phyloP scores from a whole-genome alignment of 2,329 filamentous ascomycete genomes.

The Zasmidium angulare region DNA sequence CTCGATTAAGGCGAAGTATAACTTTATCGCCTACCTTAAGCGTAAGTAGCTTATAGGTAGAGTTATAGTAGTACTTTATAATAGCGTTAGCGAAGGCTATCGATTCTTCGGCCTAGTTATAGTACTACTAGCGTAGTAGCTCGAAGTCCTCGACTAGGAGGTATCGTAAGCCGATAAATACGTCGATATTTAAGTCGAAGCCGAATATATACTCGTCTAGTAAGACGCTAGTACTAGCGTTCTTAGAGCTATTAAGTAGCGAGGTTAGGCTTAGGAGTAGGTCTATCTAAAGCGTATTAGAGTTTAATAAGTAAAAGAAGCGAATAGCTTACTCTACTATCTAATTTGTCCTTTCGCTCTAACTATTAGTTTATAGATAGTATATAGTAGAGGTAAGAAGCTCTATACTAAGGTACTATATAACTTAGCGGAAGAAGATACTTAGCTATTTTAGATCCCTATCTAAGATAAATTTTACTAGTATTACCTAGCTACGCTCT shows the following conservation, averaged over 20 bases:
- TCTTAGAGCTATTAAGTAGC: conserved; percentile 4
- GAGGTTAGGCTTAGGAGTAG: neutral
- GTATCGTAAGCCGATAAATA: neutral
- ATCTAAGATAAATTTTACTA: neutral
- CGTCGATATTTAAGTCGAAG: conserved; percentile 3
- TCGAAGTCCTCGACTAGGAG: neutral
- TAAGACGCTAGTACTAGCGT: neutral
- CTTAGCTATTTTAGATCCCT: conserved; percentile 3
- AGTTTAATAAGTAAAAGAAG: no score
- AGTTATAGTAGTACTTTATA: conserved; percentile 2
- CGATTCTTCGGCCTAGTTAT: neutral
- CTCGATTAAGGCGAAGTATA: conserved; percentile 1
- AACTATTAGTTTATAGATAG: conserved; percentile 1
- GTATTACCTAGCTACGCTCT: conserved; percentile 2
- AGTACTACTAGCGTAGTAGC: neutral
- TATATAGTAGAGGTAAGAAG: conserved; percentile 1
- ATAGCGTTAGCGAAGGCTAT: neutral
- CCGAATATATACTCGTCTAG: conserved; percentile 1
- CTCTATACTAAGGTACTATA: neutral
- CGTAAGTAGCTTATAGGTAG: neutral
- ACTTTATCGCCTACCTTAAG: conserved; percentile 2
- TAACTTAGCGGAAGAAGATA: conserved; percentile 1
- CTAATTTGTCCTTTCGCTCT: conserved; percentile 5
- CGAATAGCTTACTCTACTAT: no score
- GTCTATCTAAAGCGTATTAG: conserved; percentile 1